Conservation (phyloP, 2,329 filamentous ascomycete genomes). For the Fusarium sp. region DNA sequence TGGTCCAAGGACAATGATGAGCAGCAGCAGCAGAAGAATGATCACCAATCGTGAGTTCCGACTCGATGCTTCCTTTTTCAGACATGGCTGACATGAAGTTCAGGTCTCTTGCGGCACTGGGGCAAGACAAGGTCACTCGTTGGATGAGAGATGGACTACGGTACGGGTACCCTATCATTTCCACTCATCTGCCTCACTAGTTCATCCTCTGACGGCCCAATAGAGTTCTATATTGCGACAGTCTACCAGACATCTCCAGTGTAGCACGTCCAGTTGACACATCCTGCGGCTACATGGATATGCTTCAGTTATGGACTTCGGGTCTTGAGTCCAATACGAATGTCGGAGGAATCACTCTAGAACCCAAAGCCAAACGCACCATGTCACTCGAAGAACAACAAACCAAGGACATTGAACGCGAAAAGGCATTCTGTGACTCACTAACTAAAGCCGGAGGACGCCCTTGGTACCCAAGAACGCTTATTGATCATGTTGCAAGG, state of each 20-base stretch:
- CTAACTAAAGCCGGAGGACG: constrained; percentile 38
- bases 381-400: constrained; percentile 19
- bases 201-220: constrained; percentile 14
- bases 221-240: constrained; percentile 36
- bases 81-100: constrained; percentile 10
- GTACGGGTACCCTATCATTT: constrained; percentile 23
- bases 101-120: constrained; percentile 16
- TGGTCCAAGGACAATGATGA: constrained; percentile 22
- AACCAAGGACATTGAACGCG: constrained; percentile 11
- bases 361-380: neutral
- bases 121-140: constrained; percentile 31
- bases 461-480: constrained; percentile 37
- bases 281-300: constrained; percentile 24
- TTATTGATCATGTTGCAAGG: constrained; percentile 25
- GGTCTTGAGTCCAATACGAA: constrained; percentile 12
- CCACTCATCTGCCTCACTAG: neutral
- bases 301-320: constrained; percentile 22
- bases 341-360: neutral
- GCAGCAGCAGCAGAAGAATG: neutral
- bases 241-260: constrained; percentile 31
- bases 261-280: constrained; percentile 27
- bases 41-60: constrained; percentile 9
- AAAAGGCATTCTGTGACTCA: constrained; percentile 21
- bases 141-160: constrained; percentile 37
- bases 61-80: neutral